Percentiles rank a stretch among this genome's conserved stretches.
phyloP scores from a whole-genome alignment of 306 rosid species.

The Astragalus glycyphyllos region DNA sequence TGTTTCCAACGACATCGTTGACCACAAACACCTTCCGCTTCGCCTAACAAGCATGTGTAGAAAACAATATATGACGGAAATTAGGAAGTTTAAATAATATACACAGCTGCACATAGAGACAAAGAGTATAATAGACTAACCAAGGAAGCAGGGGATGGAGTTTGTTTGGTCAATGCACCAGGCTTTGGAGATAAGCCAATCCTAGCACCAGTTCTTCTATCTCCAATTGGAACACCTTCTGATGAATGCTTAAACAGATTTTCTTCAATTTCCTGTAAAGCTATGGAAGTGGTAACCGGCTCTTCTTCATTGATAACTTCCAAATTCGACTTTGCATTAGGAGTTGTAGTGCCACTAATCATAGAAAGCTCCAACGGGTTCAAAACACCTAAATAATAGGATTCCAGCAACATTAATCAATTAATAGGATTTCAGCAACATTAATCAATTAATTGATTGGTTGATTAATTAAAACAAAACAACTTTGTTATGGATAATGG shows the following conservation, averaged over 20 bases:
- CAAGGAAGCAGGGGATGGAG: conserved; percentile 46
- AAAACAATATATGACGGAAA: conserved; percentile 24
- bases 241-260: conserved; percentile 57
- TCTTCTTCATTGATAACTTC: conserved; percentile 67
- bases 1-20: conserved; percentile 58
- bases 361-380: conserved; percentile 79
- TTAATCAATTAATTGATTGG: not conserved
- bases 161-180: conserved; percentile 42
- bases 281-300: conserved; percentile 43
- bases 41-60: conserved; percentile 53
- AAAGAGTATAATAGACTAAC: conserved; percentile 49
- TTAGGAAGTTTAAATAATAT: conserved; percentile 1
- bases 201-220: conserved; percentile 38
- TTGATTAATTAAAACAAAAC: not conserved
- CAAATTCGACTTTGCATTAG: conserved; percentile 54
- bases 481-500: not conserved
- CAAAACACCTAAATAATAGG: conserved; percentile 67
- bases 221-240: conserved; percentile 32
- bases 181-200: conserved; percentile 54
- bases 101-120: not conserved
- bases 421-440: not conserved
- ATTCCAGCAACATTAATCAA: not conserved
- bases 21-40: conserved; percentile 65
- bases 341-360: conserved; percentile 63
- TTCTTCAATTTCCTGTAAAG: conserved; percentile 53